phyloP scores from a whole-genome alignment of 306 rosid species.

The Quercus agrifolia region DNA sequence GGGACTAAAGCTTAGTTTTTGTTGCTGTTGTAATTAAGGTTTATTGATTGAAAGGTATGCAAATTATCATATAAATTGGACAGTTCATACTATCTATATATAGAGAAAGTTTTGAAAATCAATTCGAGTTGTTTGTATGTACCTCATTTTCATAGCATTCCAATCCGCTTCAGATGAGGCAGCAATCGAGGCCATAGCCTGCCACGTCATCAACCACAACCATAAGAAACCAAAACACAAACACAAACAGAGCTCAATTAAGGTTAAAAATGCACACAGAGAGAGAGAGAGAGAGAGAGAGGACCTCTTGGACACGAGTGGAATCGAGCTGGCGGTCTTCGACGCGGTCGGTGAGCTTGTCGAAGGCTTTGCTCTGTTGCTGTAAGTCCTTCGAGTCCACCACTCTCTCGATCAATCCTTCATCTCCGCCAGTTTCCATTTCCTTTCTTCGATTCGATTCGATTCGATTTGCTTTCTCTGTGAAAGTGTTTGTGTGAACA shows the following conservation, averaged over 20 bases:
- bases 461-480: not conserved
- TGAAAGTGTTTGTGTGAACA: not conserved
- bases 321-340: conserved; percentile 99
- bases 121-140: too few species aligned
- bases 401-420: conserved; percentile 57
- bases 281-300: not conserved
- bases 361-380: conserved; percentile 93
- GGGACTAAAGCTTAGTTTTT: too few species aligned
- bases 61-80: not conserved
- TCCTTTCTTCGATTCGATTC: not conserved
- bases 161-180: conserved; percentile 82
- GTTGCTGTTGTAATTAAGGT: not conserved
- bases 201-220: conserved; percentile 6
- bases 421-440: conserved; percentile 75
- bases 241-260: not conserved
- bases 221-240: not conserved
- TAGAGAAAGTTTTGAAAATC: too few species aligned
- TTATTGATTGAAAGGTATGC: not conserved
- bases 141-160: conserved; percentile 78
- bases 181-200: conserved; percentile 98
- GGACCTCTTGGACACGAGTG: conserved; percentile 89
- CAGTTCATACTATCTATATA: too few species aligned
- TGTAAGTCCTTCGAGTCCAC: conserved; percentile 83
- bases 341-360: conserved; percentile 95
- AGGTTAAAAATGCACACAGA: not conserved